phyloP scores from a whole-genome alignment of 2,329 filamentous ascomycete species.

The Claviceps pazoutovae region DNA sequence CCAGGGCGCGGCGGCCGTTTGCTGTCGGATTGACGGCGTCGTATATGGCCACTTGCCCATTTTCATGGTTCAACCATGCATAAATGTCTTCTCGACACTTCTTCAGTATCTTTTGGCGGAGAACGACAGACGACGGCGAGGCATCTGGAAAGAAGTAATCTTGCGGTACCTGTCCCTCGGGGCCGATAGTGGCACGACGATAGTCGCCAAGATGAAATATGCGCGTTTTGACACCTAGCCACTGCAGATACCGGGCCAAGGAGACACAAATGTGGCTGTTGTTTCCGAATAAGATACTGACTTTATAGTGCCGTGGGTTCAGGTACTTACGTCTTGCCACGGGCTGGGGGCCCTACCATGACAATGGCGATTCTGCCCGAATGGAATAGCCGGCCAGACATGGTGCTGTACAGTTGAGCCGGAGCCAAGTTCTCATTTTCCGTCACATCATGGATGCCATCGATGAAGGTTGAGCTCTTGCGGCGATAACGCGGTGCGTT shows the following conservation, averaged over 20 bases:
- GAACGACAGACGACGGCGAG: conserved; percentile 77
- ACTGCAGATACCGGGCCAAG: conserved; percentile 83
- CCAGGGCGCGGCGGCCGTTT: conserved; percentile 65
- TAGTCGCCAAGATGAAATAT: conserved; percentile 98
- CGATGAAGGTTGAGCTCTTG: conserved; percentile 90
- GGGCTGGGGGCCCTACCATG: conserved; percentile 85
- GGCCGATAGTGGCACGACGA: conserved; percentile 76
- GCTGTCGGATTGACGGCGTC: conserved; percentile 92
- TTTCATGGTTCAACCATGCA: conserved; percentile 89
- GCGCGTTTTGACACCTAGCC: conserved; percentile 94
- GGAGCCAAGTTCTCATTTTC: conserved; percentile 75
- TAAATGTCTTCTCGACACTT: conserved; percentile 97
- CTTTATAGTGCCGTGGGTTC: neutral
- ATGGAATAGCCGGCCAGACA: conserved; percentile 92
- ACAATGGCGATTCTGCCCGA: conserved; percentile 95
- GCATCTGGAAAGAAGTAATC: conserved; percentile 98
- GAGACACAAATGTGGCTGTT: conserved; percentile 84
- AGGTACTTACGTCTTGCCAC: conserved; percentile 71
- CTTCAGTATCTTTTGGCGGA: conserved; percentile 93
- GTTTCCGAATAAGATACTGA: neutral
- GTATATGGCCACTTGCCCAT: conserved; percentile 96
- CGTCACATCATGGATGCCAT: conserved; percentile 88
- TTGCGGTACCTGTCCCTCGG: conserved; percentile 72
- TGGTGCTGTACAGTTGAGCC: conserved; percentile 94
- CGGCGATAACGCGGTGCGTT: conserved; percentile 82